Evolutionary conservation across 805 yeast genomes (phyloP), one percentile per base, ranked within the genome.

Genomic region (Candida pini): DNA sequence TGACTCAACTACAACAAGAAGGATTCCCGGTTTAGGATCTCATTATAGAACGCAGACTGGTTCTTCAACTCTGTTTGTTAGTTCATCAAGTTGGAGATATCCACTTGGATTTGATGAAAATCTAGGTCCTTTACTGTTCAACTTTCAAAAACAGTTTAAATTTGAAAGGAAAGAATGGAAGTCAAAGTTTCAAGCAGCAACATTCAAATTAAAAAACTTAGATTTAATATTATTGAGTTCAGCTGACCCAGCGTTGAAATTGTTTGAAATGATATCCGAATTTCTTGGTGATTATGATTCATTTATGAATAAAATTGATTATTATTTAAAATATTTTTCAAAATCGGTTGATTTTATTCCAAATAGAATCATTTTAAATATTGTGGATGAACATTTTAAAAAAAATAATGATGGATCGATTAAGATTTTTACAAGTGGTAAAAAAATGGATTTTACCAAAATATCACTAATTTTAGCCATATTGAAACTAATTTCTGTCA

Each of bases 401-500:
- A 34, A 35, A 10, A 28, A n/a, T 9, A 26, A 28, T 3, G 27
- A 35, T n/a, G 39, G 38, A 6, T 20, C 22, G 4, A 26, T 53
- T 12, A 35, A 35, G 18, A 32, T 53, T 18, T 16, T 26, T 9
- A 18, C 43, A 8, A 29, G 23, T 5, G 40, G 45, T 13, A 34
- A 36, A 18, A 38, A 46, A 13, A 26, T 39, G 20, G 58, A 53
- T 24, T 44, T 38, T 21, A 37, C 44, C 15, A 47, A 45, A 18
- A 47, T 54, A 13, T 44, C 56, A 4, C 28, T 48, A 14, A 33
- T 53, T 10, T 28, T 55, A 22, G 17, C 40, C 19, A 32, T 47
- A 4, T 13, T 48, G 24, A 44, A 43, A 26, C 5, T 34, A 8
- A 18, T 33, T 6, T 18, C 28, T 9, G 35, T 30, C 24, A 36